Evolutionary conservation across 306 rosid genomes (phyloP).

Genomic region (Ormosia emarginata): DNA sequence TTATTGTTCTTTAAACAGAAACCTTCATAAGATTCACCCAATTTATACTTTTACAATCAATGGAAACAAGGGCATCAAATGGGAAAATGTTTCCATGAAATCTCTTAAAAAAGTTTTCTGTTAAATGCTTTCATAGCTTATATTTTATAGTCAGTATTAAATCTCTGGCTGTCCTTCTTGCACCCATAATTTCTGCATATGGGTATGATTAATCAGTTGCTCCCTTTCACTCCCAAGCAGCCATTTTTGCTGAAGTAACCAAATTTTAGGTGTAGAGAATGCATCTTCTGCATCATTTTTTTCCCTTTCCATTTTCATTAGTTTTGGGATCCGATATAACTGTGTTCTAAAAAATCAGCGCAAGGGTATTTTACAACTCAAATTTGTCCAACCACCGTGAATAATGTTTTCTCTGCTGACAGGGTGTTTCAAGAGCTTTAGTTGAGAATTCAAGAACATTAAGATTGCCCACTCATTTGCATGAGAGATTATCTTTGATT

Average conservation of each 20-base stretch:
- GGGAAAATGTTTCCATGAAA: constrained; percentile 14
- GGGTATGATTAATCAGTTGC: constrained; percentile 4
- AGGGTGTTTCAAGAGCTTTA: constrained; percentile 95
- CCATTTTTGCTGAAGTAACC: background rate
- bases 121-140: background rate
- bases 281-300: background rate
- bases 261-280: constrained; percentile 6
- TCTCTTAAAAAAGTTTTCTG: background rate
- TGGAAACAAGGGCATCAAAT: background rate
- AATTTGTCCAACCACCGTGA: background rate
- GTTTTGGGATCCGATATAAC: background rate
- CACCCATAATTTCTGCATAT: background rate
- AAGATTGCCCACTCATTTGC: constrained; percentile 82
- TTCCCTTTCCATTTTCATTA: background rate
- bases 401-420: constrained; percentile 18
- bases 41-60: background rate
- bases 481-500: constrained; percentile 84
- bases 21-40: background rate
- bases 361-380: constrained; percentile 7
- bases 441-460: constrained; percentile 88
- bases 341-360: background rate
- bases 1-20: background rate
- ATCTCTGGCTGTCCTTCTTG: background rate
- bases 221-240: background rate
- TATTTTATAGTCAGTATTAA: background rate